Evolutionary conservation across 1,284 basidiomycete species (phyloP).

Genomic region (Fomitiporia mediterranea): DNA sequence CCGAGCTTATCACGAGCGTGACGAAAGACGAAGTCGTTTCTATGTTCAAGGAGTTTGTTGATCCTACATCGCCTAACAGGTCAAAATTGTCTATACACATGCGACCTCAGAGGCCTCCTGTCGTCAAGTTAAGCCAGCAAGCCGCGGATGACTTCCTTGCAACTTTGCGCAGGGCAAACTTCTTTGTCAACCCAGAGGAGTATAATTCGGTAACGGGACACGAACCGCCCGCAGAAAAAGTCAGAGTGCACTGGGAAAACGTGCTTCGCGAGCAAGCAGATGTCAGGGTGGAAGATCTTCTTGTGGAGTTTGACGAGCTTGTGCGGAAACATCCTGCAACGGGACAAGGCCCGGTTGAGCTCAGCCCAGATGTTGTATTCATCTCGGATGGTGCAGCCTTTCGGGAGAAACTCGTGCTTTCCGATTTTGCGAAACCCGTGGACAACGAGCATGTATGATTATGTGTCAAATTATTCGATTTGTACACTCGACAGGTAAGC

Average conservation of each 20-base stretch:
- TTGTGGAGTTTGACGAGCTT: slow-evolving; percentile 50
- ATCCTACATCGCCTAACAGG: slow-evolving; percentile 65
- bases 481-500: no score
- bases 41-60: slow-evolving; percentile 68
- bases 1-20: slow-evolving; percentile 54
- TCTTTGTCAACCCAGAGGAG: slow-evolving; percentile 49
- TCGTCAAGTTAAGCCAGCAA: slow-evolving; percentile 58
- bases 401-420: slow-evolving; percentile 55
- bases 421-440: slow-evolving; percentile 52
- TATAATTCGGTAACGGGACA: slow-evolving; percentile 43
- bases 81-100: slow-evolving; percentile 83
- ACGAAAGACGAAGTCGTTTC: slow-evolving; percentile 77
- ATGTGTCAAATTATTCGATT: no score
- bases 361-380: slow-evolving; percentile 50
- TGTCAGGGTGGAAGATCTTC: slow-evolving; percentile 43
- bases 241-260: slow-evolving; percentile 53
- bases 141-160: slow-evolving; percentile 64
- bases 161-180: slow-evolving; percentile 46
- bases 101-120: slow-evolving; percentile 59
- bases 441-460: no score
- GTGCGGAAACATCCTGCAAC: slow-evolving; percentile 47
- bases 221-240: slow-evolving; percentile 44
- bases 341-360: slow-evolving; percentile 44
- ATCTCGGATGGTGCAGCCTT: slow-evolving; percentile 71
- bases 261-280: slow-evolving; percentile 37